These are phyloP conservation scores for Saussurea involucrata DNA, from an alignment of 129 eudicot genomes.

Conservation along the genomic window DNA sequence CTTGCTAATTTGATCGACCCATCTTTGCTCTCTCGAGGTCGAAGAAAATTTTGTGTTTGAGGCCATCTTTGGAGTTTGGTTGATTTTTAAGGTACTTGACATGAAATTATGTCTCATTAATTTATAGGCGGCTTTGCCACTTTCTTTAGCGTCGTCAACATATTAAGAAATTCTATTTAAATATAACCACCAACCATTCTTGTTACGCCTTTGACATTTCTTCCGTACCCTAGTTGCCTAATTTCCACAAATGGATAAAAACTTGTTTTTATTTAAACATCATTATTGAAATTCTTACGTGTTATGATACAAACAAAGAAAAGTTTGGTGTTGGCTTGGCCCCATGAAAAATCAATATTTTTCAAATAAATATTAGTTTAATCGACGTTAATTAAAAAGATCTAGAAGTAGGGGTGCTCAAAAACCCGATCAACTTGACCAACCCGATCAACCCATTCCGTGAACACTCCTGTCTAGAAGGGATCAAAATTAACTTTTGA, in stretches of 20 bases:
- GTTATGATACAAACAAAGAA: not conserved
- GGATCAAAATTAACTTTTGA: no score
- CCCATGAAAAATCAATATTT: not conserved
- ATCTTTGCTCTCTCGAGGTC: slow-evolving; percentile 25
- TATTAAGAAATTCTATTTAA: not conserved
- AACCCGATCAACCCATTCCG: no score
- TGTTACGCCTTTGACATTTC: slow-evolving; percentile 15
- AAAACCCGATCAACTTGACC: no score
- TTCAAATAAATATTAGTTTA: not conserved
- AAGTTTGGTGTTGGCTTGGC: not conserved
- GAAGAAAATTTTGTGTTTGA: slow-evolving; percentile 24
- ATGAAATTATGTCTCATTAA: not conserved
- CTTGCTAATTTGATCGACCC: slow-evolving; percentile 34
- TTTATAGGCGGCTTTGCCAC: not conserved
- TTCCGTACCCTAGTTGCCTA: not conserved
- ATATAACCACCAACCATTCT: slow-evolving; percentile 9
- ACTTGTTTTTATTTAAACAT: not conserved
- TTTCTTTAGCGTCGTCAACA: not conserved
- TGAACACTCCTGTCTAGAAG: no score
- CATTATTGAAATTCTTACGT: not conserved
- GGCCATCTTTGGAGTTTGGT: slow-evolving; percentile 16
- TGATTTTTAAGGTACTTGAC: not conserved
- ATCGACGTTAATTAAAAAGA: not conserved
- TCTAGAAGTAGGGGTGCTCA: no score
- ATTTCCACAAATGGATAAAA: not conserved